Evolutionary conservation across 202 grass and related monocot species (phyloP).

Genomic region (Digitaria exilis): DNA sequence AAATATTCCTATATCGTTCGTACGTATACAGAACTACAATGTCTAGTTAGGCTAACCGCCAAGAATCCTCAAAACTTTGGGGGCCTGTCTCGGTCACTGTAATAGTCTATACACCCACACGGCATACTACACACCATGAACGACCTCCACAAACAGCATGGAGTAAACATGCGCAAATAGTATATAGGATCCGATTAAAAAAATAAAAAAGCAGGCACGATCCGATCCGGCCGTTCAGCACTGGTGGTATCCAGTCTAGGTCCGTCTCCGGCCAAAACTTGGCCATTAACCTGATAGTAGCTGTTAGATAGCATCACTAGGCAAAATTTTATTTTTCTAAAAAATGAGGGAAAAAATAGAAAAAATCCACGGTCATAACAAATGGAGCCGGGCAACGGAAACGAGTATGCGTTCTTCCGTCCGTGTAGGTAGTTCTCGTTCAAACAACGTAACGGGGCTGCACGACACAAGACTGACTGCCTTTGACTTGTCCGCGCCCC

Average conservation of each 20-base stretch:
- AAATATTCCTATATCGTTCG: background rate
- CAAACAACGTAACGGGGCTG: too few species aligned
- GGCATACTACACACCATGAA: too few species aligned
- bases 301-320: background rate
- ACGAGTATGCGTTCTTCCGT: too few species aligned
- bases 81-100: background rate
- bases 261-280: background rate
- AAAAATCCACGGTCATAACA: too few species aligned
- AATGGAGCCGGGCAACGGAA: too few species aligned
- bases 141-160: background rate
- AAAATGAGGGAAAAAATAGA: too few species aligned
- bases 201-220: background rate
- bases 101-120: background rate
- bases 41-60: background rate
- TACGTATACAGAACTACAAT: too few species aligned
- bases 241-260: background rate
- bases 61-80: background rate
- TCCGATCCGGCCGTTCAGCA: background rate
- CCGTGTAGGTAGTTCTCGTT: too few species aligned
- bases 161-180: constrained; percentile 16
- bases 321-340: background rate
- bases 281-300: background rate
- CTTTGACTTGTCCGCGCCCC: too few species aligned
- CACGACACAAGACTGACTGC: too few species aligned
- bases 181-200: background rate